Base-by-base conservation (phyloP, 2,329 filamentous ascomycete genomes). In the Alternaria sp. region DNA sequence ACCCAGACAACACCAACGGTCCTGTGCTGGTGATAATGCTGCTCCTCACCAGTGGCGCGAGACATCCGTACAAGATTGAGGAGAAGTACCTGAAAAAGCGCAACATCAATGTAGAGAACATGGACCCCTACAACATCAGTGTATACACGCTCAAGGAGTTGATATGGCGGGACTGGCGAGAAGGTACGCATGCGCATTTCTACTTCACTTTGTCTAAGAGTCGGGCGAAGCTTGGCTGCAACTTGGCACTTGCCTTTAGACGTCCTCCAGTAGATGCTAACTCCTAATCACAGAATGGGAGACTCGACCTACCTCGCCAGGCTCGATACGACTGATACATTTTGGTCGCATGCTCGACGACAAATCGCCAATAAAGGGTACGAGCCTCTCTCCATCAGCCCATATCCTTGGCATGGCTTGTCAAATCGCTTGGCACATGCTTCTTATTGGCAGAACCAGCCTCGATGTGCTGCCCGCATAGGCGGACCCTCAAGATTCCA, bases 101-200 rank as follows among this genome's bases (percentile, higher is more conserved):
- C 59, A 91, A 90, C 68, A 91, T 97, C 53, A 85, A 85, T 46
- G 86, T 95, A 1, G 89, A 92, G 21, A 88, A 89, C 31, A 79
- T 85, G 67, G 92, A 97, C 73, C 93, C 93, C 1, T 93, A 92
- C 74, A 91, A 89, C 73, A 92, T 98, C 79, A 96, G 91, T 67
- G 90, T 97, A 50, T 97, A 97, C 76, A 96, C 92, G 3, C 81
- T 98, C 65, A 97, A 97, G 79, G 93, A 97, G 80, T 81, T 97
- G 72, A 97, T 98, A 74, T 86, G 95, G 81, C 85, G 92, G 70
- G 93, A 97, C 77, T 98, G 94, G 94, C 85, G 92, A 67, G 89
- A 88, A 69, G 92, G 84, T 86, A 80, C 55, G 74, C 66, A 55
- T 53, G 17, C 21, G 34, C 44, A 46, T 40, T 21, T 33, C 40